Evolutionary conservation across 352 stramenopile genomes (phyloP).

Genomic region (Achlya hypogyna): DNA sequence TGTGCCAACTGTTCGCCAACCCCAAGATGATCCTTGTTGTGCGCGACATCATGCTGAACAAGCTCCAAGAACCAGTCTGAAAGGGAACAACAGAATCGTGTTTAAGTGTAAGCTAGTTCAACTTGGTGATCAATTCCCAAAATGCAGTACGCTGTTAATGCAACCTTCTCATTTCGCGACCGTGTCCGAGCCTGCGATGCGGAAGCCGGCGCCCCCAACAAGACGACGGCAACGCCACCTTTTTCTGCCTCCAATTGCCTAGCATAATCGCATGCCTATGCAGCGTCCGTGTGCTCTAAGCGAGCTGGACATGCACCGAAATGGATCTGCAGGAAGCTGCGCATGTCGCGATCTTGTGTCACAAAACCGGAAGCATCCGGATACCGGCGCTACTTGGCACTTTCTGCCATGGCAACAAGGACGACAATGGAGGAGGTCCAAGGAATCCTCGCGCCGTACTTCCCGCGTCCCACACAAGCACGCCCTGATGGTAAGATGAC

Average conservation of each 20-base stretch:
- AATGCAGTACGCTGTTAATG: too few species aligned
- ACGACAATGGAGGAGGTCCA: neutral
- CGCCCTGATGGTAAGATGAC: neutral
- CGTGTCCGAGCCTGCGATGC: too few species aligned
- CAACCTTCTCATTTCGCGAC: too few species aligned
- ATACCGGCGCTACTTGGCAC: too few species aligned
- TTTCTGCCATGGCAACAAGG: neutral
- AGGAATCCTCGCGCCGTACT: neutral
- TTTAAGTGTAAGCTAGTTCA: neutral
- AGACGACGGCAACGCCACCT: too few species aligned
- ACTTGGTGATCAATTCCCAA: neutral
- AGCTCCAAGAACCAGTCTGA: neutral
- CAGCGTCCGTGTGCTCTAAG: too few species aligned
- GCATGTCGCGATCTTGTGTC: neutral
- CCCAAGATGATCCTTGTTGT: slow-evolving; percentile 13
- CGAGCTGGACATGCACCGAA: too few species aligned
- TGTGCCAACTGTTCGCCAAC: slow-evolving; percentile 15
- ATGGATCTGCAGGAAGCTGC: too few species aligned
- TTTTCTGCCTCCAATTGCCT: too few species aligned
- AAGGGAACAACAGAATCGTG: neutral
- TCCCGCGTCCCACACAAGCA: neutral
- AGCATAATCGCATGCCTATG: too few species aligned
- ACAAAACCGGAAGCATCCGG: neutral
- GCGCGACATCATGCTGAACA: slow-evolving; percentile 6
- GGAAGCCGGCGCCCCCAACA: too few species aligned